Evolutionary conservation across 2,329 filamentous ascomycete genomes (phyloP).

Genomic region (Allantophomopsis cytisporea): DNA sequence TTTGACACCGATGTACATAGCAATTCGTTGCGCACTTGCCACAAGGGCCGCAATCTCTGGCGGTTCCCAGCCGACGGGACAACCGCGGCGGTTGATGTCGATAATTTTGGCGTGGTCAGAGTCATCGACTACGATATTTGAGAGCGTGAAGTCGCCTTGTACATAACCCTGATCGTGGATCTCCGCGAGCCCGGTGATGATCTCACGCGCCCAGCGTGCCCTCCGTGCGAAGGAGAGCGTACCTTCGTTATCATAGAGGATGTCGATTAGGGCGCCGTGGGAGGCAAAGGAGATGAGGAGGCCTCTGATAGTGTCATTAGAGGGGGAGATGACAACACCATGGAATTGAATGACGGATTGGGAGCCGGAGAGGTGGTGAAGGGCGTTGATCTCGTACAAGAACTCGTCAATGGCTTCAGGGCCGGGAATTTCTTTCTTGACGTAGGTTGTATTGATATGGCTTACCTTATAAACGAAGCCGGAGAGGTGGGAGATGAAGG

Average conservation of each 20-base stretch:
- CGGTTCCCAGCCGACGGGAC: conserved; percentile 93
- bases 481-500: conserved; percentile 86
- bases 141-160: conserved; percentile 93
- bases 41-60: conserved; percentile 81
- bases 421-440: conserved; percentile 97
- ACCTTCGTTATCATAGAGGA: conserved; percentile 68
- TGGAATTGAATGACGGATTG: conserved; percentile 74
- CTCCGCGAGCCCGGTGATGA: conserved; percentile 76
- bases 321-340: conserved; percentile 76
- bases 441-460: conserved; percentile 54
- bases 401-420: conserved; percentile 95
- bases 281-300: conserved; percentile 81
- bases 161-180: conserved; percentile 95
- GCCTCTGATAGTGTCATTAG: conserved; percentile 63
- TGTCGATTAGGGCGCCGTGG: conserved; percentile 76
- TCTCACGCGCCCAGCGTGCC: conserved; percentile 82
- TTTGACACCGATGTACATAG: conserved; percentile 97
- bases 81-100: conserved; percentile 95
- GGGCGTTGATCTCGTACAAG: conserved; percentile 89
- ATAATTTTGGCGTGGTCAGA: conserved; percentile 88
- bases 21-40: conserved; percentile 76
- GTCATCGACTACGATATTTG: conserved; percentile 87
- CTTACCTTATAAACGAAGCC: conserved; percentile 94
- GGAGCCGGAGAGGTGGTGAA: conserved; percentile 63
- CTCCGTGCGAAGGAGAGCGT: conserved; percentile 54